Evolutionary conservation across 441 rosid species (phyloP).

Genomic region (California macrophylla): DNA sequence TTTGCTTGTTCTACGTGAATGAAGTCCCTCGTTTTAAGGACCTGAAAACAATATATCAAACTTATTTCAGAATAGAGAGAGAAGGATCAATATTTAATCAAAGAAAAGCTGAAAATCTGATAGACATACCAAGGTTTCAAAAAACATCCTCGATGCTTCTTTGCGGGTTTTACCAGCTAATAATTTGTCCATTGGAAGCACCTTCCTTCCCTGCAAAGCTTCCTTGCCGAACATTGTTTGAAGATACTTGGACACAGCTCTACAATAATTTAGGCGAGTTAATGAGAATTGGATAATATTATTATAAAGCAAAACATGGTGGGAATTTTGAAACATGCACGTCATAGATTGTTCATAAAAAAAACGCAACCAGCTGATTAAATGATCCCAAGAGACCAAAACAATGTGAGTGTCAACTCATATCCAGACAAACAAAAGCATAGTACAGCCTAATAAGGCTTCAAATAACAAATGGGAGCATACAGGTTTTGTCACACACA

Average conservation of each 20-base stretch:
- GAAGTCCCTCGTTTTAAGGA: slow-evolving; percentile 83
- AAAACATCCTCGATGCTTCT: slow-evolving; percentile 98
- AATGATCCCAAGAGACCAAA: too few species aligned
- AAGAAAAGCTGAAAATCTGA: neutral
- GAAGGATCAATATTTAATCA: neutral
- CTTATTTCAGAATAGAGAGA: neutral
- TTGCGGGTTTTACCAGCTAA: slow-evolving; percentile 88
- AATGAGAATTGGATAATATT: too few species aligned
- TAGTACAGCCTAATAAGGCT: neutral
- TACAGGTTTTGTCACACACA: neutral
- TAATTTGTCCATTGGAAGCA: slow-evolving; percentile 53
- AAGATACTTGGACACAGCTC: slow-evolving; percentile 92
- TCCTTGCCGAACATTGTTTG: slow-evolving; percentile 66
- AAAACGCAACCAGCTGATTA: too few species aligned
- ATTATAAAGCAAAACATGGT: too few species aligned
- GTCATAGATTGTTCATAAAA: neutral
- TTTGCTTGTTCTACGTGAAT: slow-evolving; percentile 76
- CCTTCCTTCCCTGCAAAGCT: slow-evolving; percentile 47
- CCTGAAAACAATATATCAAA: slow-evolving; percentile 31
- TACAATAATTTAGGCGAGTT: slow-evolving; percentile 19
- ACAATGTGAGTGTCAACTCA: too few species aligned
- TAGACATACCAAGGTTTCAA: slow-evolving; percentile 81
- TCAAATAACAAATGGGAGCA: neutral
- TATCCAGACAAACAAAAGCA: too few species aligned
- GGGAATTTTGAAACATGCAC: neutral